Evolutionary conservation across 1,139 yeast species (phyloP).

Genomic region (Yamadazyma friedrichii): DNA sequence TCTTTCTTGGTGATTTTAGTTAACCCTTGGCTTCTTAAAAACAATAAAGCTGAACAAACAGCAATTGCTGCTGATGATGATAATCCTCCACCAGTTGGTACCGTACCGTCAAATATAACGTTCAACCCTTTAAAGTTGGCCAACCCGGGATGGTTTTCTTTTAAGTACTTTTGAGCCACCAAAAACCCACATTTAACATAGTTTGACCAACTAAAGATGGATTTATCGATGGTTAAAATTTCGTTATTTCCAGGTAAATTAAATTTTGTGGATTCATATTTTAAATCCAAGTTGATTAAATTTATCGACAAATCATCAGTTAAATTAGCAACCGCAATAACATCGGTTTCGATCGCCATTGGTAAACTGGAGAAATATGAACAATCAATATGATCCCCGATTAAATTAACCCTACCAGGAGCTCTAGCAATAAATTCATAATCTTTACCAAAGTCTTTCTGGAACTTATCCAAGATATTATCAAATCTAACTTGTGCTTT

Average conservation of each 20-base stretch:
- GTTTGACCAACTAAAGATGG: constrained; percentile 58
- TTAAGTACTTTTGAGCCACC: constrained; percentile 56
- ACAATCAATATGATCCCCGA: constrained; percentile 77
- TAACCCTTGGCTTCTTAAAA: constrained; percentile 54
- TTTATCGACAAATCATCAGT: constrained; percentile 28
- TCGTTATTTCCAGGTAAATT: constrained; percentile 39
- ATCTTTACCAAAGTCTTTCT: constrained; percentile 18
- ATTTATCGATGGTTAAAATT: constrained; percentile 46
- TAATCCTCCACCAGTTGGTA: constrained; percentile 74
- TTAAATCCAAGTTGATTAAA: constrained; percentile 39
- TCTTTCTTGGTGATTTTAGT: constrained; percentile 45
- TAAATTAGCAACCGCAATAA: constrained; percentile 52
- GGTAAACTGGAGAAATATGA: constrained; percentile 68
- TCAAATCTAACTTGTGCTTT: constrained; percentile 27
- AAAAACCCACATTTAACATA: constrained; percentile 67
- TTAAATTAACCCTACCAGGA: constrained; percentile 74
- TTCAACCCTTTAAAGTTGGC: constrained; percentile 45
- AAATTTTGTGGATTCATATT: constrained; percentile 34
- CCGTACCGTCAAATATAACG: constrained; percentile 60
- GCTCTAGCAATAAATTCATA: constrained; percentile 56
- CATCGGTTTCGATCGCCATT: constrained; percentile 71
- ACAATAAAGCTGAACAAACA: constrained; percentile 62
- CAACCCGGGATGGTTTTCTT: constrained; percentile 27
- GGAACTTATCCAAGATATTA: constrained; percentile 21
- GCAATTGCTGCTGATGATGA: constrained; percentile 75